A percentile compares a stretch with the other conserved stretches of the same genome.
Evolutionary conservation across 2,329 filamentous ascomycete genomes (phyloP).

Genomic region (Ophioceras dolichostomum): DNA sequence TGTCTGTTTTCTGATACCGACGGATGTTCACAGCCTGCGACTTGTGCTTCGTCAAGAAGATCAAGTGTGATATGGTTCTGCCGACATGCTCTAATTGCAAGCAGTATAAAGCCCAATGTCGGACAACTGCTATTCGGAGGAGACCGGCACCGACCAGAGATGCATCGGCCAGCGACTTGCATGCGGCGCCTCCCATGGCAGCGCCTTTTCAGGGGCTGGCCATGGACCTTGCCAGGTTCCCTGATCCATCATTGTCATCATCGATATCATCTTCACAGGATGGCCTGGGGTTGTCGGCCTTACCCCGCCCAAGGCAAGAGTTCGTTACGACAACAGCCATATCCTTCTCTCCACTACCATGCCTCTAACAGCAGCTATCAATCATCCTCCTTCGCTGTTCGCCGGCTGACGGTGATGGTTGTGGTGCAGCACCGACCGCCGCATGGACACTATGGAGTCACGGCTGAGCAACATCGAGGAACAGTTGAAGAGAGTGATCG

Average conservation of each 20-base stretch:
- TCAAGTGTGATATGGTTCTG: conserved; percentile 29
- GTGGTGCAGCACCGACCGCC: too few relatives aligned
- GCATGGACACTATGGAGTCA: conserved; percentile 8
- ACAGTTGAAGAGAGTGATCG: conserved; percentile 18
- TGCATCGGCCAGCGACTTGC: too few relatives aligned
- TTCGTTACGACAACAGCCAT: neutral
- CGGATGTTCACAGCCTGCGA: conserved; percentile 28
- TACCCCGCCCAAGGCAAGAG: too few relatives aligned
- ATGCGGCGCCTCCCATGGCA: neutral
- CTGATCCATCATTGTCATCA: too few relatives aligned
- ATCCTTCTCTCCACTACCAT: neutral
- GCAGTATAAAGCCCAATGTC: conserved; percentile 24
- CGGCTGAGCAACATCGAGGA: conserved; percentile 18
- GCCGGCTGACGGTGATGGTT: too few relatives aligned
- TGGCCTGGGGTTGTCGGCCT: too few relatives aligned
- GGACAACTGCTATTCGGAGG: conserved; percentile 12
- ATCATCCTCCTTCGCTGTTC: too few relatives aligned
- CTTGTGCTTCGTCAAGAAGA: conserved; percentile 30
- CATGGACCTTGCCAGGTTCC: too few relatives aligned
- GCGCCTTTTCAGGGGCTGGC: neutral
- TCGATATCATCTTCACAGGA: too few relatives aligned
- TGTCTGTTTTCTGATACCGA: too few relatives aligned
- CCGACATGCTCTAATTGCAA: conserved; percentile 29
- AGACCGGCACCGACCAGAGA: neutral
- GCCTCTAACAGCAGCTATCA: too few relatives aligned